Base-by-base conservation (phyloP, 2,329 filamentous ascomycete species). In the Raffaelea ambrosiae region DNA sequence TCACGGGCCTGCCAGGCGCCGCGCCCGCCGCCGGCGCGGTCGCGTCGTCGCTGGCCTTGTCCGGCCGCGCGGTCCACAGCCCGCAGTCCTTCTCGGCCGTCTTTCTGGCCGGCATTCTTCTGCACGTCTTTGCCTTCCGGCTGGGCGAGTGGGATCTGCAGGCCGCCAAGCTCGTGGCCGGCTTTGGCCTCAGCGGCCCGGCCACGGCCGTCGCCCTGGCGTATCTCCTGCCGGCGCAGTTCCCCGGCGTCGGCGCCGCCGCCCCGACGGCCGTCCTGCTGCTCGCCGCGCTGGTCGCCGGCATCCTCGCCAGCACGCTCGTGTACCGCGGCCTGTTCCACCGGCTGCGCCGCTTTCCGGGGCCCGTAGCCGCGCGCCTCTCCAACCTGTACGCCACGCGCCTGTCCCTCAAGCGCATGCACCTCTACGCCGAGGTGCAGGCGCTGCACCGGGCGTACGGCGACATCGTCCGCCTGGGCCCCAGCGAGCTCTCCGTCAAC, bases 281-380 rank as follows among this genome's bases (percentile, higher is more conserved):
- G 13, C 11, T 29, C 5, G 31, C n/a, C 40, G 4, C 5, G 19
- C 11, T 43, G 16, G 26, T 50, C 11, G 39, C 31, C 8, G 49
- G 46, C 18, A 16, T 53, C 2, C 50, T 39, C 19, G 21, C 33
- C 11, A 54, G 53, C 46, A 48, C 53, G 23, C 23, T 46, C 16
- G 31, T 53, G 21, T 54, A 54, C 40, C 52, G 51, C 16, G 10
- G 44, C 23, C 44, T 51, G 33, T 51, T 55, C 42, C 53, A 55
- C 22, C 51, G 49, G 4, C 46, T 55, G 2, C 23, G 42, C 5
- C 42, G 21, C 13, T 55, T 49, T 23, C 53, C 53, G 4, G 53
- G 53, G 7, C 53, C 53, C 5, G 36, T 51, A 9, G 14, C 21
- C 33, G 48, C 49, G 2, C 46, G 46, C 2, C 16, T 51, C 2